A percentile compares a stretch with the other conserved stretches of the same genome.
Evolutionary conservation across 306 rosid species (phyloP).

Genomic region (Leucaena leucocephala): DNA sequence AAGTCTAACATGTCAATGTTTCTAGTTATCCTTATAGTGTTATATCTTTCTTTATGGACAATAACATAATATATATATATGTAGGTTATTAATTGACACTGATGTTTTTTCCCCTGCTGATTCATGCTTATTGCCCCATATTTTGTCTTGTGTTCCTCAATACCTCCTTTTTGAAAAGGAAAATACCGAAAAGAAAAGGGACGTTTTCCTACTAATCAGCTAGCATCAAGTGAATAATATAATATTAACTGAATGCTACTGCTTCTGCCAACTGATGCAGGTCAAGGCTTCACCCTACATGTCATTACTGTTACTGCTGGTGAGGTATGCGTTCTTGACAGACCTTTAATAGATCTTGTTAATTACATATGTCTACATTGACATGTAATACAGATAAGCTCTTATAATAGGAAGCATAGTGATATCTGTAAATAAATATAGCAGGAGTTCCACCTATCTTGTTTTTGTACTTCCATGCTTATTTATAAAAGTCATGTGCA

Average conservation of each 20-base stretch:
- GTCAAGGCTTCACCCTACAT: constrained; percentile 72
- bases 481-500: background rate
- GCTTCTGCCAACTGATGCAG: constrained; percentile 39
- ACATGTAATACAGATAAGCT: constrained; percentile 10
- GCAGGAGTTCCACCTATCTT: background rate
- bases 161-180: background rate
- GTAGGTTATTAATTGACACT: background rate
- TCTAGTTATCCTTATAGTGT: background rate
- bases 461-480: background rate
- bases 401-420: constrained; percentile 2
- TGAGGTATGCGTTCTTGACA: constrained; percentile 56
- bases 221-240: background rate
- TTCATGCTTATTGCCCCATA: background rate
- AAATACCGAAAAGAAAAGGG: background rate
- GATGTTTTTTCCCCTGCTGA: background rate
- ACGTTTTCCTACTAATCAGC: background rate
- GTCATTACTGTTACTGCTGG: constrained; percentile 62
- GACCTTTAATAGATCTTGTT: background rate
- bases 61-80: background rate
- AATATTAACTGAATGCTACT: background rate
- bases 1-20: background rate
- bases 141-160: background rate
- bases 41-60: background rate
- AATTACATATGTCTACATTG: constrained; percentile 5
- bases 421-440: background rate